Conservation (phyloP, 495 filamentous ascomycete genomes). For the Penicillium soppii region DNA sequence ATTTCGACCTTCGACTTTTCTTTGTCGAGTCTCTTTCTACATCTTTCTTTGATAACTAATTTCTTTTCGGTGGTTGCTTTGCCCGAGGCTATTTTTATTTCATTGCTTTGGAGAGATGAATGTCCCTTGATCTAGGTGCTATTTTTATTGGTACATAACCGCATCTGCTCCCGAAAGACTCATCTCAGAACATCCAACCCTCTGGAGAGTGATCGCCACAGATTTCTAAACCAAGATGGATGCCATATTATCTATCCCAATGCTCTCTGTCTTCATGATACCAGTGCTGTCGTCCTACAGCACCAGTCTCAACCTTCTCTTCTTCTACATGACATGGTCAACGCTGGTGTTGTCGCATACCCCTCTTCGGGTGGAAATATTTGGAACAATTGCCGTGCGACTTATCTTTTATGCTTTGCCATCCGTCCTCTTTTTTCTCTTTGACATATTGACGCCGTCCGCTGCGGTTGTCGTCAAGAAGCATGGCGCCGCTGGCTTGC, state of each 20-base stretch:
- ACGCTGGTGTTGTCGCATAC: conserved; percentile 77
- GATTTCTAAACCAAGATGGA: conserved; percentile 44
- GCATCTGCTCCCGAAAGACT: no score
- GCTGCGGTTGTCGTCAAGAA: conserved; percentile 67
- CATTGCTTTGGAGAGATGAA: not conserved
- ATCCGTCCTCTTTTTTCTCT: conserved; percentile 67
- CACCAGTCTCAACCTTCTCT: conserved; percentile 79
- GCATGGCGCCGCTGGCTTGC: conserved; percentile 62
- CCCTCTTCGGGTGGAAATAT: conserved; percentile 72
- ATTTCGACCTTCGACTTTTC: conserved; percentile 1
- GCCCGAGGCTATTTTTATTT: not conserved
- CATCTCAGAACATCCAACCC: not conserved
- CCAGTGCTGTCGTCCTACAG: conserved; percentile 60
- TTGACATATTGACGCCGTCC: conserved; percentile 69
- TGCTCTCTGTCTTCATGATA: conserved; percentile 63
- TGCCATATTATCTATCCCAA: conserved; percentile 66
- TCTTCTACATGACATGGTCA: conserved; percentile 89
- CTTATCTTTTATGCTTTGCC: conserved; percentile 71
- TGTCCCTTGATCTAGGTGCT: not conserved
- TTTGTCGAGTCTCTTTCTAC: not conserved
- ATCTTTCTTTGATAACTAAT: not conserved
- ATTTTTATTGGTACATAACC: not conserved
- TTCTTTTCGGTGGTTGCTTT: not conserved
- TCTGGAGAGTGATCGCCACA: not conserved
- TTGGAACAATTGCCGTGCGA: conserved; percentile 67